These are phyloP conservation scores for Casuarina cunninghamiana DNA, from an alignment of 306 rosid species.

Conservation along the genomic window DNA sequence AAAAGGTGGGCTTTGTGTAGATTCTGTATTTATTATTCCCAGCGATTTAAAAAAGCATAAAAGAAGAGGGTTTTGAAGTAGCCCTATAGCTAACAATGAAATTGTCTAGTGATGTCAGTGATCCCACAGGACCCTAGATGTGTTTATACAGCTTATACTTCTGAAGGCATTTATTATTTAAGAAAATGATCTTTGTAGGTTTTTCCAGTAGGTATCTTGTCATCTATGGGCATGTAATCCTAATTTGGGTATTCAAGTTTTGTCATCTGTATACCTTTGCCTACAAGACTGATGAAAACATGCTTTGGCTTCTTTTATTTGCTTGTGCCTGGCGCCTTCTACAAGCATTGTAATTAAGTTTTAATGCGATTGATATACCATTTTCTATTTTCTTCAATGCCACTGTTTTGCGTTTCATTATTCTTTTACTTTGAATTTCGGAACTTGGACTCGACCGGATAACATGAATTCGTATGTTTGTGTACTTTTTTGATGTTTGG, in stretches of 20 bases:
- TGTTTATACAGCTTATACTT: slow-evolving; percentile 40
- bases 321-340: slow-evolving; percentile 10
- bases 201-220: slow-evolving; percentile 38
- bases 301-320: slow-evolving; percentile 14
- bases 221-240: slow-evolving; percentile 30
- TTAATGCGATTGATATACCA: slow-evolving; percentile 15
- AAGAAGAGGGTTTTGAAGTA: slow-evolving; percentile 47
- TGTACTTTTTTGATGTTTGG: background rate
- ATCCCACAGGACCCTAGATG: slow-evolving; percentile 28
- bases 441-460: background rate
- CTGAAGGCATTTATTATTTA: slow-evolving; percentile 28
- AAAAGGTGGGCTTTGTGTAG: slow-evolving; percentile 94
- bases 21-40: slow-evolving; percentile 83
- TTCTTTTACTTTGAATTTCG: background rate
- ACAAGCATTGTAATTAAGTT: slow-evolving; percentile 25
- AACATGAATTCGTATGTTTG: background rate
- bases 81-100: slow-evolving; percentile 25
- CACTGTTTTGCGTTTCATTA: background rate
- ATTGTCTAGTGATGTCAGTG: slow-evolving; percentile 17
- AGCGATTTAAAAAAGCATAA: slow-evolving; percentile 58
- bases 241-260: slow-evolving; percentile 28
- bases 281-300: slow-evolving; percentile 24
- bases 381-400: background rate
- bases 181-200: slow-evolving; percentile 34
- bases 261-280: slow-evolving; percentile 32